Percentiles rank a stretch among this genome's conserved stretches.
phyloP scores from a whole-genome alignment of 2,329 filamentous ascomycete species.

The Incumbomyces delicatus region DNA sequence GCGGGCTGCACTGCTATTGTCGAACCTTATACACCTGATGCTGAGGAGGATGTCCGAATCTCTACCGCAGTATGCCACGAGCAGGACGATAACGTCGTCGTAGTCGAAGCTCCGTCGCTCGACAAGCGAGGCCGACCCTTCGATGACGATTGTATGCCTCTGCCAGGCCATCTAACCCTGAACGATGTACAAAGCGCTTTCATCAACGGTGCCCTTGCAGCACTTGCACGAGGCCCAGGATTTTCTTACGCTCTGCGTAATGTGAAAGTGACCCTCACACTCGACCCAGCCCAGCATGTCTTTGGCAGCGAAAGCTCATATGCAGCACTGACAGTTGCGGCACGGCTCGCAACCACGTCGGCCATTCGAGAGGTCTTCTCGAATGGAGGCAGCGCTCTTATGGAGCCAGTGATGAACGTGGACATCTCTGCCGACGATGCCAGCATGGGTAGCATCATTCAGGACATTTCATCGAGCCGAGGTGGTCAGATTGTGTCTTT shows the following conservation, averaged over 20 bases:
- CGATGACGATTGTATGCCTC: conserved; percentile 34
- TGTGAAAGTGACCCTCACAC: conserved; percentile 58
- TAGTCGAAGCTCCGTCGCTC: conserved; percentile 45
- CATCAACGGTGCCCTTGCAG: conserved; percentile 71
- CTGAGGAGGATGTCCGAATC: conserved; percentile 19
- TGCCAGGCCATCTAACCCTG: conserved; percentile 46
- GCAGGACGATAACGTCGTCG: conserved; percentile 62
- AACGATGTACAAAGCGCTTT: conserved; percentile 46
- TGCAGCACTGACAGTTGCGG: conserved; percentile 58
- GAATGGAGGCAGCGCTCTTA: conserved; percentile 51
- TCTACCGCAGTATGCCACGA: conserved; percentile 31
- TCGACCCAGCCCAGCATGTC: conserved; percentile 56
- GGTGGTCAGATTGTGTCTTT: conserved; percentile 67
- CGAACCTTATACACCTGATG: conserved; percentile 42
- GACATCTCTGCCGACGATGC: conserved; percentile 77
- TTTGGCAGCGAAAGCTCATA: conserved; percentile 58
- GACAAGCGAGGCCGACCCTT: conserved; percentile 30
- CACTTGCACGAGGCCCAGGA: conserved; percentile 72
- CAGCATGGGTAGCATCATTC: conserved; percentile 70
- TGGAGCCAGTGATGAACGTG: conserved; percentile 91
- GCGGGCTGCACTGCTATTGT: conserved; percentile 64
- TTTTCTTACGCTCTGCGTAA: conserved; percentile 71
- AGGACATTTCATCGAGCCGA: conserved; percentile 65
- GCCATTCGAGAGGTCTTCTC: conserved; percentile 56
- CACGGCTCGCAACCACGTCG: conserved; percentile 56